phyloP scores from a whole-genome alignment of 1,284 basidiomycete species.

The Polyporus tsugae region DNA sequence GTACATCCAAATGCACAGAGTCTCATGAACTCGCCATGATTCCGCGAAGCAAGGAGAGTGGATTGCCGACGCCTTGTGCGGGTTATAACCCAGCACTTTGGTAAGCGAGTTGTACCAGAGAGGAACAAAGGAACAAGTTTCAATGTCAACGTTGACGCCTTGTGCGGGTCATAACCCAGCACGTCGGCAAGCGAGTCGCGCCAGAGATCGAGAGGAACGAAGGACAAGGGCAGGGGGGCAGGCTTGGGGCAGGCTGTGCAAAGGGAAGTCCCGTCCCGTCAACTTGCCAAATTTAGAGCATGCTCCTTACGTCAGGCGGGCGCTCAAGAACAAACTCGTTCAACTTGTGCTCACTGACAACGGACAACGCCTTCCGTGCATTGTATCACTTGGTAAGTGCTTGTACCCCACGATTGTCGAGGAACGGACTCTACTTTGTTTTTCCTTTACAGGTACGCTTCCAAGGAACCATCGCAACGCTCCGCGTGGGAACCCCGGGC shows the following conservation, averaged over 20 bases:
- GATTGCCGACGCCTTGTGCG: background rate
- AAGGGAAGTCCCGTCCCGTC: background rate
- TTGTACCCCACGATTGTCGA: background rate
- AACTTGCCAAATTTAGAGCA: too few species aligned
- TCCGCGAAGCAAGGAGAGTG: background rate
- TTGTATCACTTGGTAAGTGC: background rate
- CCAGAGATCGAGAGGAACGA: background rate
- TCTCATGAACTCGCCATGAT: background rate
- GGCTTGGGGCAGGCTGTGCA: background rate
- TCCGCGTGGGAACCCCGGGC: background rate
- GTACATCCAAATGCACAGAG: background rate
- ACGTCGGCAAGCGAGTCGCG: background rate
- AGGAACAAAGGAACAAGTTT: background rate
- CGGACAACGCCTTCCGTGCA: background rate
- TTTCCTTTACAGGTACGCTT: background rate
- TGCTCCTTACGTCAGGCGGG: background rate
- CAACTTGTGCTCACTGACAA: background rate
- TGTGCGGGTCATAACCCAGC: background rate
- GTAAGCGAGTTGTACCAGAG: background rate
- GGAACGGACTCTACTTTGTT: background rate
- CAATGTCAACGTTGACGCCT: background rate
- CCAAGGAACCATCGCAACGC: background rate
- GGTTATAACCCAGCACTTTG: background rate
- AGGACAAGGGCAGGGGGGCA: background rate
- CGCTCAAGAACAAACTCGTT: background rate